phyloP scores from a whole-genome alignment of 1,284 basidiomycete species.

The Rhodotorula sp. region DNA sequence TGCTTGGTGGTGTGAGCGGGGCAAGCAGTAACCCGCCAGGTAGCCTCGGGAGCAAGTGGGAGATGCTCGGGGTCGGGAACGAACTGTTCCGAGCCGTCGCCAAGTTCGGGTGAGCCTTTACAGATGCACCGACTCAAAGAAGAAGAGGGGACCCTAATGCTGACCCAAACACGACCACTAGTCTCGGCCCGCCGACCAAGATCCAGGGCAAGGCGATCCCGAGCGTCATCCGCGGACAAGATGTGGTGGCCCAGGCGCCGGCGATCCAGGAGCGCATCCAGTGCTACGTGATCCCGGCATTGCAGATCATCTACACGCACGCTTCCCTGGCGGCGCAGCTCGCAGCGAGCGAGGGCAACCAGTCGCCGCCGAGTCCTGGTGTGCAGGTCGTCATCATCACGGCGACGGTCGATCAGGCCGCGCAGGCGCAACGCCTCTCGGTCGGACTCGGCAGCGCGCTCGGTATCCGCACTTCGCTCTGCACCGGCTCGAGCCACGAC shows the following conservation, averaged over 20 bases:
- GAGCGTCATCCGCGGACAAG: constrained; percentile 86
- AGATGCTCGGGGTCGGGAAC: constrained; percentile 79
- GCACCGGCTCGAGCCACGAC: constrained; percentile 59
- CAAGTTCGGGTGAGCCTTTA: constrained; percentile 77
- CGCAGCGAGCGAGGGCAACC: constrained; percentile 32
- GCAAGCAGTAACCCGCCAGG: constrained; percentile 53
- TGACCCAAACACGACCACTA: constrained; percentile 46
- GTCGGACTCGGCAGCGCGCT: constrained; percentile 88
- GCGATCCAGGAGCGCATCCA: constrained; percentile 98
- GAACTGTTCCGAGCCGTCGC: constrained; percentile 84
- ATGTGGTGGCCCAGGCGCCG: constrained; percentile 97
- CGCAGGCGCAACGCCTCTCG: constrained; percentile 95
- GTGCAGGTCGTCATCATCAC: constrained; percentile 89
- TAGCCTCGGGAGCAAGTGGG: constrained; percentile 93
- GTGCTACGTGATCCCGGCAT: constrained; percentile 83
- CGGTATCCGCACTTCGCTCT: constrained; percentile 80
- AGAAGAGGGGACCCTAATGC: constrained; percentile 1
- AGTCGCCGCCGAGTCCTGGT: constrained; percentile 62
- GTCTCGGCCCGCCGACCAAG: constrained; percentile 95
- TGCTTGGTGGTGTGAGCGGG: constrained; percentile 2
- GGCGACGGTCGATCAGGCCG: constrained; percentile 96
- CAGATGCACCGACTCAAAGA: constrained; percentile 1
- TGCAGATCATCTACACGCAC: constrained; percentile 49
- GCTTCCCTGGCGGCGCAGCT: constrained; percentile 15
- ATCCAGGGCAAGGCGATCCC: constrained; percentile 95